phyloP scores from a whole-genome alignment of 495 filamentous ascomycete species.

The Penicillium longicatenatum region DNA sequence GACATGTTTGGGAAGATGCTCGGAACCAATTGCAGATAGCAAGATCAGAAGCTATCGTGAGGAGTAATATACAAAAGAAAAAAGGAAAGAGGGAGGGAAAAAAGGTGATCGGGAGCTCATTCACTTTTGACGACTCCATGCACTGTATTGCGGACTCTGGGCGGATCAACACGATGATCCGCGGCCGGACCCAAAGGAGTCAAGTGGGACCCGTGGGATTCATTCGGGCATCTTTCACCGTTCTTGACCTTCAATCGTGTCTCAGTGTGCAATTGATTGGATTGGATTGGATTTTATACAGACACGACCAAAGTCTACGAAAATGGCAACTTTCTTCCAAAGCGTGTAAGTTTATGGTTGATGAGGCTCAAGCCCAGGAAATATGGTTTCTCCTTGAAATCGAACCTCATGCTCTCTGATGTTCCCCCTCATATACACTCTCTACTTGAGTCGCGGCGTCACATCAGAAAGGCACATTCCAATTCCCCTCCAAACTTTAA shows the following conservation, averaged over 20 bases:
- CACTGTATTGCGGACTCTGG: not conserved
- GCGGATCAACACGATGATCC: constrained; percentile 23
- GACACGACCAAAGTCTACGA: constrained; percentile 20
- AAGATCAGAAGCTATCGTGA: not conserved
- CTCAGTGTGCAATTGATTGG: constrained; percentile 9
- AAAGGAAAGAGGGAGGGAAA: not conserved
- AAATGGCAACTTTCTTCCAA: constrained; percentile 77
- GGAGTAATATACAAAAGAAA: not conserved
- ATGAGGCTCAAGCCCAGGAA: not conserved
- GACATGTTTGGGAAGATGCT: constrained; percentile 16
- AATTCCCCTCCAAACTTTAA: constrained; percentile 6
- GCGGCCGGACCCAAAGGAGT: constrained; percentile 10
- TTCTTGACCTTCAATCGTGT: constrained; percentile 11
- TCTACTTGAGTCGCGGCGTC: not conserved
- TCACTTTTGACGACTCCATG: not conserved
- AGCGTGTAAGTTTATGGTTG: constrained; percentile 65
- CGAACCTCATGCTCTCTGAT: not conserved
- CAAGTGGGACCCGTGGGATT: constrained; percentile 15
- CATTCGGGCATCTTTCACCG: constrained; percentile 18
- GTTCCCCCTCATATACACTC: constrained; percentile 11
- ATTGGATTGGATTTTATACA: not conserved
- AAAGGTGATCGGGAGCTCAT: constrained; percentile 10
- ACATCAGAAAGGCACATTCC: constrained; percentile 2
- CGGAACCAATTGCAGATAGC: not conserved
- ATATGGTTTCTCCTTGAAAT: constrained; percentile 5